Base-by-base conservation (phyloP, 78 protist species). In the Emiliania huxleyi region DNA sequence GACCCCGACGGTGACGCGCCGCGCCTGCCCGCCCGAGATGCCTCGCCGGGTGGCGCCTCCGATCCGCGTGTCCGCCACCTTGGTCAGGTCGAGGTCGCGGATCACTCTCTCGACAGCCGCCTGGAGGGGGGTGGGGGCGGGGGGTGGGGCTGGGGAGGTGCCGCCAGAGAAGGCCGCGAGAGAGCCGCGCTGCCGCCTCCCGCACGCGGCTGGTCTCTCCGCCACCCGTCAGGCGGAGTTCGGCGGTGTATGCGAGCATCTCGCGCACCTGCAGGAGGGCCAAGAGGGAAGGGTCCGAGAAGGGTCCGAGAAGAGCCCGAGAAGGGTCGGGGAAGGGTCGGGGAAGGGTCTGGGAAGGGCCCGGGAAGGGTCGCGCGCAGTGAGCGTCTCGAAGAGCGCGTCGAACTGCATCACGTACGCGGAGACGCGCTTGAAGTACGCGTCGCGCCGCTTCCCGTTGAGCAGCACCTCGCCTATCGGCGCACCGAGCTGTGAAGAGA, bases 11-110 rank as follows among this genome's bases (percentile, higher is more conserved):
- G 91, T 3, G 21, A 91, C 83, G n/a, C 96, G 81, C 88, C 69
- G 75, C 73, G 37, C 26, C 91, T 95, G 95, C 23, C 96, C 96
- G 75, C 93, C 95, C 1, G 95, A 93, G n/a, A 95, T 84, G 81
- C 94, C 95, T 42, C 19, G 37, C 42, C 26, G 56, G 44, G 62
- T 26, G 37, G 75, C 75, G 75, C 75, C 75, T 19, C 75, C 75
- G 12, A 62, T 62, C 37, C 75, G 11, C n/a, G n/a, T 62, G 33
- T 62, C 75, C 29, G 75, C 75, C 75, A 62, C 75, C 75, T 21
- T 62, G n/a, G 29, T 62, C 75, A 62, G 75, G n/a, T 21, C 75
- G n/a, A 62, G 75, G 23, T 62, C 83, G 44, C 37, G n/a, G 83
- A 73, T 1, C 44, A 62, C 75, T 3, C 15, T 52, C 62, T 52